Conservation (phyloP, 73 alveolate genomes). For the Strombidium stylifer region DNA sequence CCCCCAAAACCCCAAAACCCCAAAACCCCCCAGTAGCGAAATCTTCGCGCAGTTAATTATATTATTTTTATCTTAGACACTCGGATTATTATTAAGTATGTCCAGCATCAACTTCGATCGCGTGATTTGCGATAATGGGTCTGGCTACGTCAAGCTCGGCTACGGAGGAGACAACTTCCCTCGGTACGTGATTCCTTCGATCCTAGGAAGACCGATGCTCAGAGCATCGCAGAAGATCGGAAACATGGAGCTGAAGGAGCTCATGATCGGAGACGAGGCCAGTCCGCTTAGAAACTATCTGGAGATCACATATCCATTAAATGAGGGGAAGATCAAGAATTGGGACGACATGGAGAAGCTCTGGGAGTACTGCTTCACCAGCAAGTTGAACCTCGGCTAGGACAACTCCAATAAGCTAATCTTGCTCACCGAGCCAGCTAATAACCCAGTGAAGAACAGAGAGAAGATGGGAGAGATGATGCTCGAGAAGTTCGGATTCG, state of each 20-base stretch:
- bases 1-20: not conserved
- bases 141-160: slow-evolving; percentile 94
- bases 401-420: slow-evolving; percentile 64
- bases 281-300: slow-evolving; percentile 76
- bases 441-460: slow-evolving; percentile 87
- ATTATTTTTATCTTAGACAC: too few species aligned
- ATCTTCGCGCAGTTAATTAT: not conserved
- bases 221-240: slow-evolving; percentile 84
- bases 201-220: slow-evolving; percentile 89
- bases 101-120: not conserved
- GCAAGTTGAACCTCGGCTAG: slow-evolving; percentile 66
- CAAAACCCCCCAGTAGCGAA: not conserved
- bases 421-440: slow-evolving; percentile 95
- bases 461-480: slow-evolving; percentile 91
- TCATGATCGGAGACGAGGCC: slow-evolving; percentile 95
- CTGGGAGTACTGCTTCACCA: slow-evolving; percentile 84
- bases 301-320: slow-evolving; percentile 89
- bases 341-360: slow-evolving; percentile 92
- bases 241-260: slow-evolving; percentile 65
- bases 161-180: slow-evolving; percentile 88
- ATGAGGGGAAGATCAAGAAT: slow-evolving; percentile 91
- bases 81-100: not conserved
- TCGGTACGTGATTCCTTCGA: slow-evolving; percentile 79
- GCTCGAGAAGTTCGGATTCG: slow-evolving; percentile 88
- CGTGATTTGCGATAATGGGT: slow-evolving; percentile 85